Evolutionary conservation across 2,329 filamentous ascomycete genomes (phyloP).

Genomic region (Coniochaeta prunicola): DNA sequence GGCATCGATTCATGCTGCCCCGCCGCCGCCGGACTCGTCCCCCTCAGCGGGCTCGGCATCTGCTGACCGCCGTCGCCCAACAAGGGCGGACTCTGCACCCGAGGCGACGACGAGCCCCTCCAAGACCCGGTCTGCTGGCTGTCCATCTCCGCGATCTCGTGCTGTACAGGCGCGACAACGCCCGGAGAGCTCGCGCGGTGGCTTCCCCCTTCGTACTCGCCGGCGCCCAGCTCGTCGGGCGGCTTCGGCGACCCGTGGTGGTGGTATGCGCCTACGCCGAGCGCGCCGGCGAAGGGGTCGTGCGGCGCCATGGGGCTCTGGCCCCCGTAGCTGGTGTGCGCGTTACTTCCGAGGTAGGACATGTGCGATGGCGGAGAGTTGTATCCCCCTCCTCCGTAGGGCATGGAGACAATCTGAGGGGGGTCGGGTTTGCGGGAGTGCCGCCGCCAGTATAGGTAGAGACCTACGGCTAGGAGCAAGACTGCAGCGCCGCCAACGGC

Average conservation of each 20-base stretch:
- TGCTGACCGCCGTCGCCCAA: too few relatives aligned
- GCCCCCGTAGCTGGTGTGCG: neutral
- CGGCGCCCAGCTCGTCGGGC: neutral
- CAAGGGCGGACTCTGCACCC: neutral
- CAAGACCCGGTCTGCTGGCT: neutral
- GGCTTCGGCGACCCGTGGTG: neutral
- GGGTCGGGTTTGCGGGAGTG: neutral
- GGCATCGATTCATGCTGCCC: neutral
- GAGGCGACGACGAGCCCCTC: neutral
- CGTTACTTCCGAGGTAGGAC: neutral
- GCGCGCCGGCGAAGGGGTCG: neutral
- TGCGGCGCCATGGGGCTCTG: neutral
- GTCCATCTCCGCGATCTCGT: neutral
- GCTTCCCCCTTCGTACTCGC: neutral
- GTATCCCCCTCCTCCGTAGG: neutral
- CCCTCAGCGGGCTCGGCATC: neutral
- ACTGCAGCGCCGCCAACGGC: conserved; percentile 16
- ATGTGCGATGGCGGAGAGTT: neutral
- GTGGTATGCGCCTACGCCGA: neutral
- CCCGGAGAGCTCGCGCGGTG: neutral
- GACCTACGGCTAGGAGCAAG: conserved; percentile 10
- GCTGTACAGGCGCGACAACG: neutral
- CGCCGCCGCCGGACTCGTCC: neutral
- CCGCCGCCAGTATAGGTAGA: neutral
- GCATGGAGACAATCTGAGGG: neutral